These are phyloP conservation scores for Omphalotus olearius DNA, from an alignment of 1,284 basidiomycete genomes.

Conservation along the genomic window DNA sequence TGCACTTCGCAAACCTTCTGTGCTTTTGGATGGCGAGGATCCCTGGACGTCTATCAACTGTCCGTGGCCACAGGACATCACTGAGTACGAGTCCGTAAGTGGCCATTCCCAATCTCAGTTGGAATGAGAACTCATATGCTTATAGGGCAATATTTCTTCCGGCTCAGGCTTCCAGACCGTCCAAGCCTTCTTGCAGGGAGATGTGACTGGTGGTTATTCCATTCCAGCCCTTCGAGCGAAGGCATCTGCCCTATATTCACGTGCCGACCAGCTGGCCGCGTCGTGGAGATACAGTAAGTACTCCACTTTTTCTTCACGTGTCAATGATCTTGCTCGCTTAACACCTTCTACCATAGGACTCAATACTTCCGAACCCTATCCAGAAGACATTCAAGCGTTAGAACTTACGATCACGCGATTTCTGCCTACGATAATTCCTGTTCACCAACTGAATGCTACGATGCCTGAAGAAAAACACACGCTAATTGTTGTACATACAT, in stretches of 20 bases:
- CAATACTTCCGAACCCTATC: conserved; percentile 41
- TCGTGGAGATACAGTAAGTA: conserved; percentile 57
- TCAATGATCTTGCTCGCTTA: conserved; percentile 16
- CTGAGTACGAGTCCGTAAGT: conserved; percentile 55
- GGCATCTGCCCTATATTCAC: conserved; percentile 69
- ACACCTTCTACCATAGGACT: conserved; percentile 25
- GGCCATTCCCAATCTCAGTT: conserved; percentile 1
- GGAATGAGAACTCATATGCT: conserved; percentile 1
- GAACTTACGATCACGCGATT: conserved; percentile 64
- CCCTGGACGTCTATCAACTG: conserved; percentile 49
- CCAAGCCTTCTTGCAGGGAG: conserved; percentile 57
- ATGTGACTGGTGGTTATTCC: conserved; percentile 56
- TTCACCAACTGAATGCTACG: conserved; percentile 57
- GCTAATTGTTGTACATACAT: conserved; percentile 57
- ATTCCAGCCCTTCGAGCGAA: conserved; percentile 62
- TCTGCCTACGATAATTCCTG: conserved; percentile 54
- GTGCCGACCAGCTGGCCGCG: conserved; percentile 54
- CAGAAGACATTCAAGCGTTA: conserved; percentile 54
- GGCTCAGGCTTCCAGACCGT: conserved; percentile 51
- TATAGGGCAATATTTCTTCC: conserved; percentile 53
- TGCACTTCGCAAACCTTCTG: conserved; percentile 50
- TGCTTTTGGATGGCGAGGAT: conserved; percentile 47
- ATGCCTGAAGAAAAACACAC: conserved; percentile 56
- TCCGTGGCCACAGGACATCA: conserved; percentile 61
- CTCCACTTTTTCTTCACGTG: conserved; percentile 15